Conservation (phyloP, 805 yeast genomes). For the Teunomyces tritomae region DNA sequence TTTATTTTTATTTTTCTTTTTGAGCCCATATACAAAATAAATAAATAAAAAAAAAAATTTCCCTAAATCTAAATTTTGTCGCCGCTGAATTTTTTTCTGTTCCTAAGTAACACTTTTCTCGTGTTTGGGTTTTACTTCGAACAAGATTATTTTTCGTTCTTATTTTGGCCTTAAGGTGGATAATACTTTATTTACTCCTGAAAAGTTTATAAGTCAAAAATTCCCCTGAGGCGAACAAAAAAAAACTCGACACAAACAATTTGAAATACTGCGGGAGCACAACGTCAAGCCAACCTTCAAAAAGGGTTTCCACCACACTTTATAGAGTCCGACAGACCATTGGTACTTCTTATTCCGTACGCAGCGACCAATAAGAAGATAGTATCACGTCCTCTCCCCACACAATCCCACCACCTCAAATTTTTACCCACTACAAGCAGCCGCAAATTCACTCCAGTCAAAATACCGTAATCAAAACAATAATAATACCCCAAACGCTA, state of each 20-base stretch:
- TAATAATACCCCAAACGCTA: background rate
- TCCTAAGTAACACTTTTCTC: background rate
- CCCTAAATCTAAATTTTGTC: background rate
- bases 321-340: background rate
- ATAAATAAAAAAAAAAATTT: background rate
- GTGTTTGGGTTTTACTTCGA: slow-evolving; percentile 1
- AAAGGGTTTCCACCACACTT: background rate
- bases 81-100: background rate
- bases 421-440: background rate
- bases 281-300: background rate
- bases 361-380: no score
- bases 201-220: slow-evolving; percentile 3
- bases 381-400: no score
- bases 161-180: background rate
- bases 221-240: slow-evolving; percentile 2
- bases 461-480: background rate
- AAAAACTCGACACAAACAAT: background rate
- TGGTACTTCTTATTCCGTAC: background rate
- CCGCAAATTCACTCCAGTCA: background rate
- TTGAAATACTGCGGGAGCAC: background rate
- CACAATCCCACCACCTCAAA: background rate
- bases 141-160: slow-evolving; percentile 1
- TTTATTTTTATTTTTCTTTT: no score
- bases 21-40: background rate
- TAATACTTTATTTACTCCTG: slow-evolving; percentile 3